A percentile compares a stretch with the other conserved stretches of the same genome.
These are phyloP conservation scores for Colletotrichum sp. DNA, from an alignment of 2,329 filamentous ascomycete species.

Conservation along the genomic window DNA sequence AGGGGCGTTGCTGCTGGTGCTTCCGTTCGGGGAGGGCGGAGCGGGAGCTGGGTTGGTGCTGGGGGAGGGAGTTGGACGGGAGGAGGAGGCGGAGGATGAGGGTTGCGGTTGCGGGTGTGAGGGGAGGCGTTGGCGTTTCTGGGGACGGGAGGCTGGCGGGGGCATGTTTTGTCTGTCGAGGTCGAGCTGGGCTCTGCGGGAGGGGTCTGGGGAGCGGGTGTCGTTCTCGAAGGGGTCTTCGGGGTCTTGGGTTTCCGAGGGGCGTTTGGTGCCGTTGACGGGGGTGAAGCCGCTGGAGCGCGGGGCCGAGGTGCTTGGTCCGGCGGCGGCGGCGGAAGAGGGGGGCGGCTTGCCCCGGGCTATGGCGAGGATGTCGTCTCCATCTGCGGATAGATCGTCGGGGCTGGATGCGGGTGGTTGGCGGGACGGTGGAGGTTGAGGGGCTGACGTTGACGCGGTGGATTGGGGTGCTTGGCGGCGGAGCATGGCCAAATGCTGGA, in stretches of 20 bases:
- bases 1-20: neutral
- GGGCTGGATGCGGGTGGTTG: neutral
- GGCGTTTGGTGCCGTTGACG: slow-evolving; percentile 10
- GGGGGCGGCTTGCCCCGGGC: neutral
- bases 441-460: neutral
- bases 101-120: neutral
- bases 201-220: slow-evolving; percentile 10
- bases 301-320: neutral
- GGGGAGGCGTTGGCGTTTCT: neutral
- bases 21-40: slow-evolving; percentile 27
- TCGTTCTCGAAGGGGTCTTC: slow-evolving; percentile 27
- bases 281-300: neutral
- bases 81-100: slow-evolving; percentile 1
- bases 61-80: slow-evolving; percentile 5
- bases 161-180: slow-evolving; percentile 24
- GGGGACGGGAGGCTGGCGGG: slow-evolving; percentile 2
- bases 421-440: neutral
- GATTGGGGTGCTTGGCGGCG: neutral
- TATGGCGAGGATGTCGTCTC: neutral
- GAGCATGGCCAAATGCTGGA: slow-evolving; percentile 3
- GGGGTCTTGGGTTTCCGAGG: neutral
- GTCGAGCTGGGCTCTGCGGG: slow-evolving; percentile 28
- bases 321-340: neutral
- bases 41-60: slow-evolving; percentile 16
- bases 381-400: neutral